Base-by-base conservation (phyloP, 257 asterid species). In the Gentiana macrophylla region DNA sequence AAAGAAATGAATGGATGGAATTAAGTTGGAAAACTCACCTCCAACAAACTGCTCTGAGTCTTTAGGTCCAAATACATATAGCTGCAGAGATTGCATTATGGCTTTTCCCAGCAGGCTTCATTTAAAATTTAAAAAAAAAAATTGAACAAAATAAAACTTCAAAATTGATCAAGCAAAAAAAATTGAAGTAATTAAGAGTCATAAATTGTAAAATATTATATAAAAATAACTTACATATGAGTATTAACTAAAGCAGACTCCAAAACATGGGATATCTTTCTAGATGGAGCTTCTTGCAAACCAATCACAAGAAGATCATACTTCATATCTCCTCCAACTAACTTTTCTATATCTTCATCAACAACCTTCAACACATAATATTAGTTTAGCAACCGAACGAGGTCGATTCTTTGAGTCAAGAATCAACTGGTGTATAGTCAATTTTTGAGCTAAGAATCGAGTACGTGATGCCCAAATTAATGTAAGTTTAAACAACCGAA, bases 241-340 rank as follows among this genome's bases (percentile, higher is more conserved):
- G 88, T 75, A 67, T 63, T 72, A 58, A 53, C 55, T 33, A 84
- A 56, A 54, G 70, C 75, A 7, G 61, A 69, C 69, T 77, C 77
- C 66, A 84, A 64, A 35, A 82, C 38, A 57, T 57, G 69, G 52
- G 66, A 37, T 58, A 84, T 55, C 45, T 84, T 77, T 13, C 36
- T 53, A 3, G 76, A 51, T 1, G 91, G 88, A 55, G 69, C 94
- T 55, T 84, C 94, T 60, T 84, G 94, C 72, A 84, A 70, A 36
- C 94, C 94, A 52, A 82, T 67, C 59, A 82, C 91, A 0, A 84
- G 68, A 36, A 84, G 65, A 66, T 82, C 88, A 36, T 65, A 80
- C 66, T 77, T 78, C 57, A 73, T 67, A 13, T 74, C 80, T 45
- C 54, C 67, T 10, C 80, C 83, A 12, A 82, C 80, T 59, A 84